Evolutionary conservation across 805 yeast species (phyloP).

Genomic region (Naumovozyma dairenensis): DNA sequence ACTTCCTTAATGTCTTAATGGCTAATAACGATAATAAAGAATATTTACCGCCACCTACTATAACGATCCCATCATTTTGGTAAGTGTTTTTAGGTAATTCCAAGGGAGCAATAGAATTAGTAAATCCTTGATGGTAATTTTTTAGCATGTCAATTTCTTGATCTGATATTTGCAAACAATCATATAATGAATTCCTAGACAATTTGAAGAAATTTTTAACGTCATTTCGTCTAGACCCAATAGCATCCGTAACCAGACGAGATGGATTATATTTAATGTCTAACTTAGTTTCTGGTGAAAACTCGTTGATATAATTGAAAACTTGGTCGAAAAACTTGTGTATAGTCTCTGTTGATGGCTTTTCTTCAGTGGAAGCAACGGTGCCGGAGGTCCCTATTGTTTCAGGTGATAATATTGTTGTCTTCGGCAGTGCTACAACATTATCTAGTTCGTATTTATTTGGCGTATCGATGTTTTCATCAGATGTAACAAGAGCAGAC

Average conservation of each 20-base stretch:
- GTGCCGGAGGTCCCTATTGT: no score
- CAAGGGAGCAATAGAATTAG: conserved; percentile 6
- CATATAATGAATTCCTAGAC: conserved; percentile 11
- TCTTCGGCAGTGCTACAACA: no score
- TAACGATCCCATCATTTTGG: conserved; percentile 38
- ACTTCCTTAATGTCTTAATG: conserved; percentile 48
- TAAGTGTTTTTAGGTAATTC: conserved; percentile 24
- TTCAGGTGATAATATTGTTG: no score
- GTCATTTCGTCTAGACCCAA: conserved; percentile 17
- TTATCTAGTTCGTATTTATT: no score
- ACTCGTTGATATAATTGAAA: conserved; percentile 8
- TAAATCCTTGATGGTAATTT: conserved; percentile 13
- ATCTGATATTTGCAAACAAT: conserved; percentile 18
- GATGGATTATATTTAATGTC: conserved; percentile 10
- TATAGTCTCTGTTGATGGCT: no score
- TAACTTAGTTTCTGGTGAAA: conserved; percentile 17
- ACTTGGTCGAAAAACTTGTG: conserved; percentile 10
- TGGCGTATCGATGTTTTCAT: no score
- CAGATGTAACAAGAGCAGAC: no score
- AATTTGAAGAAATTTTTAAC: conserved; percentile 13
- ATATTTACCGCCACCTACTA: conserved; percentile 71
- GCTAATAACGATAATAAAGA: conserved; percentile 61
- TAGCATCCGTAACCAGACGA: conserved; percentile 12
- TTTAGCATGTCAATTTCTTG: conserved; percentile 10
- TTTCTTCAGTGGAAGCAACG: no score